These are phyloP conservation scores for Cylindricascospora bacillispora DNA, from an alignment of 1,139 yeast genomes.

Conservation along the genomic window DNA sequence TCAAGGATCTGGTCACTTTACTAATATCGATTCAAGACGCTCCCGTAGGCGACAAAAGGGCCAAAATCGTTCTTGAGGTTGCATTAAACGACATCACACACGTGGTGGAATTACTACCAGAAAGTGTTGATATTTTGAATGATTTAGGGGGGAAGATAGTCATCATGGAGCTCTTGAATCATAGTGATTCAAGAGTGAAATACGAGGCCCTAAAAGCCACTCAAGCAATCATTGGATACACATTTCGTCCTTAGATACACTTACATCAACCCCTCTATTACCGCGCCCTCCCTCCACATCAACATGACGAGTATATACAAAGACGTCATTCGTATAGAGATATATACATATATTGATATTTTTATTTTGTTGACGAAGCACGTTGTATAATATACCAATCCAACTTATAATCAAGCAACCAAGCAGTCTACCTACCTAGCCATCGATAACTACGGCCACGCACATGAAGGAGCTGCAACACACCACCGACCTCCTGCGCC, in stretches of 20 bases:
- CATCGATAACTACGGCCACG: too few relatives aligned
- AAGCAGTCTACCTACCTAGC: too few relatives aligned
- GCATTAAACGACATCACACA: slow-evolving; percentile 56
- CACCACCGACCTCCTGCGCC: too few relatives aligned
- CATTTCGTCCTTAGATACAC: slow-evolving; percentile 28
- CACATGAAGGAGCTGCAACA: too few relatives aligned
- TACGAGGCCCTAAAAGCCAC: slow-evolving; percentile 93
- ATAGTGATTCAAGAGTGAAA: slow-evolving; percentile 75
- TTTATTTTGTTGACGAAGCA: too few relatives aligned
- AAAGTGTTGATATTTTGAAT: slow-evolving; percentile 37
- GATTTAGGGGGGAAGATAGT: slow-evolving; percentile 51
- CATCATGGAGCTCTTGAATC: slow-evolving; percentile 77
- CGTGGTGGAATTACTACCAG: slow-evolving; percentile 55
- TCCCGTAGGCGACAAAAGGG: slow-evolving; percentile 10
- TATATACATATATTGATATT: too few relatives aligned
- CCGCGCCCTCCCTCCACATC: background rate
- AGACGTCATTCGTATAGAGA: slow-evolving; percentile 1
- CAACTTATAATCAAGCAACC: too few relatives aligned
- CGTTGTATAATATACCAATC: too few relatives aligned
- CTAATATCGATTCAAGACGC: slow-evolving; percentile 27
- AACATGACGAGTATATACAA: slow-evolving; percentile 1
- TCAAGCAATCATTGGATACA: slow-evolving; percentile 78
- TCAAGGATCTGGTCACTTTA: slow-evolving; percentile 40
- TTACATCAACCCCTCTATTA: slow-evolving; percentile 8
- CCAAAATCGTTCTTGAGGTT: slow-evolving; percentile 26